phyloP scores from a whole-genome alignment of 2,329 filamentous ascomycete genomes.

The Dothideomycetes sp. region DNA sequence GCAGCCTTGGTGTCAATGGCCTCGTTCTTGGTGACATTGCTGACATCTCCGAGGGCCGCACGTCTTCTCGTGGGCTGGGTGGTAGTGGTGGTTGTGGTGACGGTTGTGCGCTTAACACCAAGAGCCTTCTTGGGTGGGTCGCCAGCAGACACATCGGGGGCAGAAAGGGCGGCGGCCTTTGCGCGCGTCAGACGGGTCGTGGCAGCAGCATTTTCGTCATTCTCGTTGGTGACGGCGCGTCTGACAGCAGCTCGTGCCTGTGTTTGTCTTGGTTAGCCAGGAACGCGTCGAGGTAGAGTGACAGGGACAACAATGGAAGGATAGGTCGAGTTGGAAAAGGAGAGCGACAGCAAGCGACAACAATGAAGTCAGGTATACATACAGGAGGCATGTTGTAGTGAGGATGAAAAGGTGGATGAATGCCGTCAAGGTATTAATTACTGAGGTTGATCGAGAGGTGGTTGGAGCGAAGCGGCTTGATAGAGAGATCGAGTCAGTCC shows the following conservation, averaged over 20 bases:
- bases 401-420: conserved; percentile 6
- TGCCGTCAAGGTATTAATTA: conserved; percentile 7
- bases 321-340: not conserved
- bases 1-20: conserved; percentile 59
- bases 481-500: conserved; percentile 9
- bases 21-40: conserved; percentile 81
- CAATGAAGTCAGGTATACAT: conserved; percentile 17
- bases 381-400: conserved; percentile 29
- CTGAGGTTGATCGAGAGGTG: conserved; percentile 8
- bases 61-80: conserved; percentile 56
- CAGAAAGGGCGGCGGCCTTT: conserved; percentile 64
- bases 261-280: conserved; percentile 32
- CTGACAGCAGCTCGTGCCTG: conserved; percentile 63
- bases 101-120: conserved; percentile 35
- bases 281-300: conserved; percentile 18
- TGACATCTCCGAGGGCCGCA: conserved; percentile 82
- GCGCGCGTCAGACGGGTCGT: conserved; percentile 85
- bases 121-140: conserved; percentile 46
- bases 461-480: conserved; percentile 7
- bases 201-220: conserved; percentile 67
- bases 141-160: conserved; percentile 43
- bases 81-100: conserved; percentile 34
- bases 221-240: conserved; percentile 78
- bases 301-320: conserved; percentile 5
- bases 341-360: conserved; percentile 3